Conservation (phyloP, 345 rosid species). For the Eucalyptus sideroxylon region DNA sequence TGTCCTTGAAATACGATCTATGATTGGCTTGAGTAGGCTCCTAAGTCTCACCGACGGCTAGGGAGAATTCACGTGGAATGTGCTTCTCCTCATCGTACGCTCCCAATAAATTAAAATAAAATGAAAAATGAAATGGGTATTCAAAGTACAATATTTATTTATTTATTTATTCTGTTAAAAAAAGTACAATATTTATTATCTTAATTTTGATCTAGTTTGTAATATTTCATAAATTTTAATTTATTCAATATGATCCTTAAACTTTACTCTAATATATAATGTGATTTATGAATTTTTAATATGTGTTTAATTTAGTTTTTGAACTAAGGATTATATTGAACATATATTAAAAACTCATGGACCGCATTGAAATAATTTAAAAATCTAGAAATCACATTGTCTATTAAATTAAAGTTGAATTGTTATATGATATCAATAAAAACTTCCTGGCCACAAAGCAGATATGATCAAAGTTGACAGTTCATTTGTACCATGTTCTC, state of each 20-base stretch:
- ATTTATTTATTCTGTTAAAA: no score
- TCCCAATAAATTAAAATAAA: not conserved
- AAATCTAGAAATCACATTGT: rapidly evolving
- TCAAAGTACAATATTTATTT: not conserved
- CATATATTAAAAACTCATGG: rapidly evolving
- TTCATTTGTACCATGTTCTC: no score
- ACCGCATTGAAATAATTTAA: no score
- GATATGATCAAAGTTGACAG: no score
- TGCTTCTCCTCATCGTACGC: not conserved
- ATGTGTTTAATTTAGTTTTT: rapidly evolving
- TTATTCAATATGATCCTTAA: no score
- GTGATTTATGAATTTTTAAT: no score
- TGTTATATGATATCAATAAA: rapidly evolving
- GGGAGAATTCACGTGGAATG: not conserved
- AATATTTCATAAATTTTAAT: rapidly evolving
- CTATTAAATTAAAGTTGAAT: no score
- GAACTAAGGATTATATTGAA: rapidly evolving
- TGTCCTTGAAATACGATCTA: not conserved
- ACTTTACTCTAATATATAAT: rapidly evolving
- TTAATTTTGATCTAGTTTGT: rapidly evolving
- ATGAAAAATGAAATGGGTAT: not conserved
- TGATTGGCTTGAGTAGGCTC: not conserved
- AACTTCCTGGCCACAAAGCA: no score
- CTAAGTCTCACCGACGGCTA: not conserved
- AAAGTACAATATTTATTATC: not conserved